These are phyloP conservation scores for Diaporthe ampelina DNA, from an alignment of 2,329 filamentous ascomycete species.

Conservation along the genomic window DNA sequence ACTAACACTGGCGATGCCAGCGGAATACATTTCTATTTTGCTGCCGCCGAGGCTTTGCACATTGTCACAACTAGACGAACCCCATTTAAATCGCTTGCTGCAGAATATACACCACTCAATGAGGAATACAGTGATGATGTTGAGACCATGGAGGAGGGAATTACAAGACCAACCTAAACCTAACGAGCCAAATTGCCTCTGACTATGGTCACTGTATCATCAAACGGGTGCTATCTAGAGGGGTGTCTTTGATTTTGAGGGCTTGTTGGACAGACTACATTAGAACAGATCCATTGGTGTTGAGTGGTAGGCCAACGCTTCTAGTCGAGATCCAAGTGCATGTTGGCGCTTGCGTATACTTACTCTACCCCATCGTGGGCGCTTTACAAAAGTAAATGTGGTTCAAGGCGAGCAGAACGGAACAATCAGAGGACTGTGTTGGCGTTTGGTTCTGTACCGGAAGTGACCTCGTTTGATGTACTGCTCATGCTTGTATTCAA, in stretches of 20 bases:
- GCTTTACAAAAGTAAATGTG: not conserved
- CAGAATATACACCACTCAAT: constrained; percentile 30
- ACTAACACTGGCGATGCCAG: not conserved
- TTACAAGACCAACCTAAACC: not conserved
- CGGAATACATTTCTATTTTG: constrained; percentile 34
- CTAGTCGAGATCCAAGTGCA: not conserved
- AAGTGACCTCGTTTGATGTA: not conserved
- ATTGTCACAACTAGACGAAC: constrained; percentile 1
- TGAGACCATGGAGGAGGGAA: constrained; percentile 14
- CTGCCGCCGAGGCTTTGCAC: constrained; percentile 35
- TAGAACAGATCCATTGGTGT: not conserved
- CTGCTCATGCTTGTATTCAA: not conserved
- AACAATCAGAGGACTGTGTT: not conserved
- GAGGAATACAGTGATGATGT: constrained; percentile 23
- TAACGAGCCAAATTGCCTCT: not conserved
- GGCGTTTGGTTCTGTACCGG: not conserved
- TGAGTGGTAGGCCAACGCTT: not conserved
- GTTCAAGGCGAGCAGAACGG: not conserved
- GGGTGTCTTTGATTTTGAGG: not conserved
- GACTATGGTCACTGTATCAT: no score
- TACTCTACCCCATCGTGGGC: not conserved
- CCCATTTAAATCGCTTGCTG: constrained; percentile 20
- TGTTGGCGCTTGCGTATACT: not conserved
- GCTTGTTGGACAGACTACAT: not conserved
- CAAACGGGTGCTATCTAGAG: not conserved